phyloP scores from a whole-genome alignment of 495 filamentous ascomycete species.

The Annulohypoxylon maeteangense region DNA sequence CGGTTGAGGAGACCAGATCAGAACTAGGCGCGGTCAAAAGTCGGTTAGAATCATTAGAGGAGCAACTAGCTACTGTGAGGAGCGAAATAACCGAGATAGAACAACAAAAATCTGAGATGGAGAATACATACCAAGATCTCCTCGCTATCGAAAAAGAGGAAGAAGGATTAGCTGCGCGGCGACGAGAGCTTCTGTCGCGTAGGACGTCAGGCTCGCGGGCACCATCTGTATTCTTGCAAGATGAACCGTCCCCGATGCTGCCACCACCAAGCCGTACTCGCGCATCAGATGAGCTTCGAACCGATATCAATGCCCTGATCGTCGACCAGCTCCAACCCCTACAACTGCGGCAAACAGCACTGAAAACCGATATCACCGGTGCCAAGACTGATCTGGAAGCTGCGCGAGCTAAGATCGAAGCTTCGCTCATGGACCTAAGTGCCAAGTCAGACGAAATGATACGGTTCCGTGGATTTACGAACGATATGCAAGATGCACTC shows the following conservation, averaged over 20 bases:
- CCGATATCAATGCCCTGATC: slow-evolving; percentile 1
- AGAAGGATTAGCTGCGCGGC: neutral
- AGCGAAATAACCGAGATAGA: neutral
- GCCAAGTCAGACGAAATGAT: slow-evolving; percentile 8
- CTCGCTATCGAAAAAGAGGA: slow-evolving; percentile 6
- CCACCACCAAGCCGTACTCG: neutral
- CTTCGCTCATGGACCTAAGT: neutral
- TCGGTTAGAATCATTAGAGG: neutral
- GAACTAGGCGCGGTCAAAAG: neutral
- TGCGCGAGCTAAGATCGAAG: neutral
- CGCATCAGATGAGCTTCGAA: neutral
- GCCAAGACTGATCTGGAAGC: neutral
- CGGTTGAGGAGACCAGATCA: neutral
- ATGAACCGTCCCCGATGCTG: neutral
- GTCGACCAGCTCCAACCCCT: neutral
- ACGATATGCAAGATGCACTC: neutral
- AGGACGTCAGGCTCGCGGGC: neutral
- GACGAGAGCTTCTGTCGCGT: neutral
- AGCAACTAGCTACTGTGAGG: neutral
- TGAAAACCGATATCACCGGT: neutral
- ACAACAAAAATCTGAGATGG: neutral
- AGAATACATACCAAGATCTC: neutral
- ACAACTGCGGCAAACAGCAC: neutral
- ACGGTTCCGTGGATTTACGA: neutral
- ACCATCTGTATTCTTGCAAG: neutral